Evolutionary conservation across 2,329 filamentous ascomycete genomes (phyloP), one percentile per base, ranked within the genome.

Genomic region (Fusarium oxysporum): DNA sequence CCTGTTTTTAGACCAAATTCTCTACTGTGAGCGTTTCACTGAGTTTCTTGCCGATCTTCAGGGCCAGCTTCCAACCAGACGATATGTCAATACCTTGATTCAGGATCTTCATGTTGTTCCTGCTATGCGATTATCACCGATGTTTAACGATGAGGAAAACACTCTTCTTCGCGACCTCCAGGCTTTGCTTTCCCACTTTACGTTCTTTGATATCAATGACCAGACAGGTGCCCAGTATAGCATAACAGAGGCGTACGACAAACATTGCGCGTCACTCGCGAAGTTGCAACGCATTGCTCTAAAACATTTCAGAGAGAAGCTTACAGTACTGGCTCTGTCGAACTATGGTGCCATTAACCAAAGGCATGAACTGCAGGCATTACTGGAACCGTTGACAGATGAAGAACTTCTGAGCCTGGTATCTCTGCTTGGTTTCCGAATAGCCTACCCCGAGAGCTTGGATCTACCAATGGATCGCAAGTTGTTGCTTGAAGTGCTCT

Each of bases 11-110:
- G 92, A 95, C 37, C 91, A 93, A 74, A 81, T 95, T 25, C 83
- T 90, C 6, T 99, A 98, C 81, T 97, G 94, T 80, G 96, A 98
- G 82, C 90, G 95, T n/a, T 96, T 98, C 71, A 83, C 96, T 57
- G 96, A 99, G 81, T 92, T 99, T 57, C 85, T 99, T 53, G 92
- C 93, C 13, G 96, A 99, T 80, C 84, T 99, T 25, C 91, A 97
- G 80, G 98, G 96, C 78, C 96, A 99, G 81, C 86, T 98, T 53
- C 96, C 96, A 1, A 99, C 97, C 7, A 88, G 96, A 76, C 91
- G 96, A 81, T 98, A 98, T 80, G 93, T 97, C 79, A 98, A 98
- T 81, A 91, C 93, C 3, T 84, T 99, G 45, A 82, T 98, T 19
- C 91, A 93, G 76, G 96, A 99, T 79, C 85, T 98, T 50, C 95